phyloP scores from a whole-genome alignment of 208 protist species.

The Leishmania aethiopica region DNA sequence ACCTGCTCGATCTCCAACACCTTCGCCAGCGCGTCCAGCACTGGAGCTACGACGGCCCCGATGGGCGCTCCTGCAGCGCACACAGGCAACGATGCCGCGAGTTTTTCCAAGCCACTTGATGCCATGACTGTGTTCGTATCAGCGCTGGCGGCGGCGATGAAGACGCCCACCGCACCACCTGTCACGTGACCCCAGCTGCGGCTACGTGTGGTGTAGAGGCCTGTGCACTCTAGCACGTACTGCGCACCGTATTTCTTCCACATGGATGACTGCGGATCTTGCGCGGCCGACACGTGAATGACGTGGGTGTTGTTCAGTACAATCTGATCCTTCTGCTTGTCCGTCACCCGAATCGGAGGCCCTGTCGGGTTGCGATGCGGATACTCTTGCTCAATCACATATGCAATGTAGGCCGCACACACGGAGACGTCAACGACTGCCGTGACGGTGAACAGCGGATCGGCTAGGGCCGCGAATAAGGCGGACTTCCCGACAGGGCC shows the following conservation, averaged over 20 bases:
- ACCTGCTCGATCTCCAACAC: slow-evolving; percentile 94
- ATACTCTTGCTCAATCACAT: slow-evolving; percentile 95
- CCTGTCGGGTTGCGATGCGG: slow-evolving; percentile 16
- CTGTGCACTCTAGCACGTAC: slow-evolving; percentile 98
- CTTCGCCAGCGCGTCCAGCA: slow-evolving; percentile 95
- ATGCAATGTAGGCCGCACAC: slow-evolving; percentile 93
- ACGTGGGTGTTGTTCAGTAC: slow-evolving; percentile 49
- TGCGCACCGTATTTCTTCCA: slow-evolving; percentile 92
- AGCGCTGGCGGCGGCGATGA: slow-evolving; percentile 97
- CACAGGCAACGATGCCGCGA: slow-evolving; percentile 68
- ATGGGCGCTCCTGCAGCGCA: slow-evolving; percentile 98
- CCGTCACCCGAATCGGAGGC: slow-evolving; percentile 20
- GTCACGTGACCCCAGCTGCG: slow-evolving; percentile 91
- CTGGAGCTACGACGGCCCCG: slow-evolving; percentile 98
- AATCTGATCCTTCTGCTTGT: slow-evolving; percentile 56
- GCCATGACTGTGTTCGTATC: slow-evolving; percentile 96
- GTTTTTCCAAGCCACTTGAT: slow-evolving; percentile 94
- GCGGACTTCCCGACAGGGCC: slow-evolving; percentile 95
- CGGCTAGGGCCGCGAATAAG: slow-evolving; percentile 78
- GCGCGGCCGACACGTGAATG: slow-evolving; percentile 35
- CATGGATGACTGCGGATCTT: slow-evolving; percentile 88
- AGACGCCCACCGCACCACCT: slow-evolving; percentile 95
- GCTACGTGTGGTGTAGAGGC: slow-evolving; percentile 95
- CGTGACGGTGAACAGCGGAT: slow-evolving; percentile 74
- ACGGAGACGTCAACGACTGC: slow-evolving; percentile 97